Evolutionary conservation across 164 flowering plant genomes (phyloP).

Genomic region (Nymphaea colorata): DNA sequence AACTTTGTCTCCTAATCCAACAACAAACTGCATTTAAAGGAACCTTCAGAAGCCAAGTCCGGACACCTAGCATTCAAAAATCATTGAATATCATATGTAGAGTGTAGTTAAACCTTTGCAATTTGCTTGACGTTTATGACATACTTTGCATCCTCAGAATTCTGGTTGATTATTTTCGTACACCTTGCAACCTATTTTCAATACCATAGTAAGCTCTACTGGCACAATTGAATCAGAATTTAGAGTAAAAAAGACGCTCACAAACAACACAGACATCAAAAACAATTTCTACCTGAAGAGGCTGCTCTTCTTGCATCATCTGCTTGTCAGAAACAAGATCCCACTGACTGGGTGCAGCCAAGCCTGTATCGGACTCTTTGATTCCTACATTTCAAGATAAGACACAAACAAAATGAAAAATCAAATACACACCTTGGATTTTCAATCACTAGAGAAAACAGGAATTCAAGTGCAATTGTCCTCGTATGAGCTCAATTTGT

Average conservation of each 20-base stretch:
- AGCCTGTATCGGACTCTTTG: constrained; percentile 97
- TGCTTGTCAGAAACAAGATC: constrained; percentile 98
- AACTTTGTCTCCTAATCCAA: constrained; percentile 95
- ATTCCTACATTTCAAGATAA: constrained; percentile 41
- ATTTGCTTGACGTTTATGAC: constrained; percentile 98
- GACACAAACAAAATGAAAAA: background rate
- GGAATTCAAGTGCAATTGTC: too few relatives aligned
- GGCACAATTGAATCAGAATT: background rate
- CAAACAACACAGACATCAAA: background rate
- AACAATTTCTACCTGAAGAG: constrained; percentile 57
- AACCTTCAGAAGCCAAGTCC: background rate
- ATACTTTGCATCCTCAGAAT: constrained; percentile 94
- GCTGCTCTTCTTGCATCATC: constrained; percentile 99
- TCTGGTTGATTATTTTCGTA: constrained; percentile 91
- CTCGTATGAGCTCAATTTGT: too few relatives aligned
- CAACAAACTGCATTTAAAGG: constrained; percentile 71
- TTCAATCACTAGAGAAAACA: too few relatives aligned
- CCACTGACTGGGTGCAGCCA: constrained; percentile 99
- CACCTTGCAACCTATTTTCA: constrained; percentile 87
- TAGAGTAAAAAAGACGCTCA: background rate
- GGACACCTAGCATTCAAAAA: background rate
- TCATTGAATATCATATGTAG: background rate
- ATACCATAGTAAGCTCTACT: background rate
- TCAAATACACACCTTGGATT: too few relatives aligned
- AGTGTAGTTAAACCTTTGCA: constrained; percentile 55